Evolutionary conservation across 768 basidiomycete genomes (phyloP).

Genomic region (Mrakia hoshinonis): DNA sequence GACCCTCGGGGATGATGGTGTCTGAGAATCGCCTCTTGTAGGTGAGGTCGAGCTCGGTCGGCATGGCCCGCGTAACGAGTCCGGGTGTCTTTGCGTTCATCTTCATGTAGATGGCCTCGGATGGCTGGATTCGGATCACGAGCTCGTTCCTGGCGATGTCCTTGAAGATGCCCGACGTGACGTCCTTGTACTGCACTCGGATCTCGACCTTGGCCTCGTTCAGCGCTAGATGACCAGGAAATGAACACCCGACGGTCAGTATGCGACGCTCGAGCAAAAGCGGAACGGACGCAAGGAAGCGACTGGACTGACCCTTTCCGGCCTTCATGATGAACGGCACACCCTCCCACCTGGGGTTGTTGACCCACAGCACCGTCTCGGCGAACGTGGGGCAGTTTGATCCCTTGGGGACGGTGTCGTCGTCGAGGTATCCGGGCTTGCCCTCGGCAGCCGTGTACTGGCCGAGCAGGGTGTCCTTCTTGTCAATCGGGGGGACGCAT

Average conservation of each 20-base stretch:
- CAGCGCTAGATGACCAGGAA: constrained; percentile 51
- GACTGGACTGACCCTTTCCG: constrained; percentile 65
- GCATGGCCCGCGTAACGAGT: constrained; percentile 76
- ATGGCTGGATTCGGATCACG: constrained; percentile 44
- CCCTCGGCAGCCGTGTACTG: constrained; percentile 69
- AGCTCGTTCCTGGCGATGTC: constrained; percentile 94
- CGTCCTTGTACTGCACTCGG: constrained; percentile 96
- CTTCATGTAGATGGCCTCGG: constrained; percentile 94
- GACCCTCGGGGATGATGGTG: constrained; percentile 87
- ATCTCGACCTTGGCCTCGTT: constrained; percentile 99
- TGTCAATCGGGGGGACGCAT: constrained; percentile 71
- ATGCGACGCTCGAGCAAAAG: constrained; percentile 12
- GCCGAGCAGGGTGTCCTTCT: constrained; percentile 74
- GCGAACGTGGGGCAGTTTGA: constrained; percentile 93
- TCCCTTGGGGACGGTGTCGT: constrained; percentile 83
- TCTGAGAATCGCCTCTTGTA: constrained; percentile 93
- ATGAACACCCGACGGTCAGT: constrained; percentile 10
- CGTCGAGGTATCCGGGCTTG: constrained; percentile 99
- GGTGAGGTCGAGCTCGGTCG: constrained; percentile 95
- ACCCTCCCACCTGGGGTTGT: constrained; percentile 96
- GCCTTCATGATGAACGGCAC: constrained; percentile 98
- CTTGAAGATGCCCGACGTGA: constrained; percentile 91
- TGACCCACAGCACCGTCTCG: constrained; percentile 77
- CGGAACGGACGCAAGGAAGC: no score
- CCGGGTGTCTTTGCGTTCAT: constrained; percentile 92